These are phyloP conservation scores for Camptophora hylomeconis DNA, from an alignment of 2,329 filamentous ascomycete genomes.

Conservation along the genomic window DNA sequence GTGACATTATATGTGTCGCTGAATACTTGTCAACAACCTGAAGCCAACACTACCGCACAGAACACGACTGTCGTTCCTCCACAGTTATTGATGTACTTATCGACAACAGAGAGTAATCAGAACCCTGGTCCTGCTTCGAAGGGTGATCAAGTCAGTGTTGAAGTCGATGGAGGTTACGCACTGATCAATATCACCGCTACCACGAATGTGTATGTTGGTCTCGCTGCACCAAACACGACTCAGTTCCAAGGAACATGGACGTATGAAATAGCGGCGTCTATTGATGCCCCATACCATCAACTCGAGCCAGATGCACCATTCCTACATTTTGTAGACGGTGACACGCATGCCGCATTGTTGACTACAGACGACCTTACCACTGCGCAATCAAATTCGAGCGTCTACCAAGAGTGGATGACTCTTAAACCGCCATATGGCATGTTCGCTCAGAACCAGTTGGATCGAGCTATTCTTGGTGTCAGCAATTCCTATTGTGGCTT, in stretches of 20 bases:
- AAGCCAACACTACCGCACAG: slow-evolving; percentile 35
- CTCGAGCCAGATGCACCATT: slow-evolving; percentile 42
- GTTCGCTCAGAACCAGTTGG: slow-evolving; percentile 55
- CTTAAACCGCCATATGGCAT: slow-evolving; percentile 57
- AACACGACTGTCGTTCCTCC: slow-evolving; percentile 44
- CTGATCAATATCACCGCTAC: slow-evolving; percentile 49
- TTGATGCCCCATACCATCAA: slow-evolving; percentile 62
- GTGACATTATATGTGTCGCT: slow-evolving; percentile 59
- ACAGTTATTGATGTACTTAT: slow-evolving; percentile 69
- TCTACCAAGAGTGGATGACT: slow-evolving; percentile 43
- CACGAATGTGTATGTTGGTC: slow-evolving; percentile 60
- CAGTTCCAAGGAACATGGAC: slow-evolving; percentile 57
- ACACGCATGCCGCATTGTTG: slow-evolving; percentile 64
- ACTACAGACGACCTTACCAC: slow-evolving; percentile 61
- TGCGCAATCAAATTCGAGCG: slow-evolving; percentile 29
- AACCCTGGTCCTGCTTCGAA: slow-evolving; percentile 49
- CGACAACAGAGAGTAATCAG: slow-evolving; percentile 49
- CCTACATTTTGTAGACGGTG: slow-evolving; percentile 73
- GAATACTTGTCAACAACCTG: slow-evolving; percentile 73
- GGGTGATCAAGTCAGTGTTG: slow-evolving; percentile 35
- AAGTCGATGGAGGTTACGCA: slow-evolving; percentile 57
- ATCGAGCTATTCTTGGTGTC: slow-evolving; percentile 52
- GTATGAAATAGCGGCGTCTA: slow-evolving; percentile 70
- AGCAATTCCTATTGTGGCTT: slow-evolving; percentile 74
- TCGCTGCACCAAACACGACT: slow-evolving; percentile 57